These are phyloP conservation scores for Quillaja saponaria DNA, from an alignment of 306 rosid species.

Conservation along the genomic window DNA sequence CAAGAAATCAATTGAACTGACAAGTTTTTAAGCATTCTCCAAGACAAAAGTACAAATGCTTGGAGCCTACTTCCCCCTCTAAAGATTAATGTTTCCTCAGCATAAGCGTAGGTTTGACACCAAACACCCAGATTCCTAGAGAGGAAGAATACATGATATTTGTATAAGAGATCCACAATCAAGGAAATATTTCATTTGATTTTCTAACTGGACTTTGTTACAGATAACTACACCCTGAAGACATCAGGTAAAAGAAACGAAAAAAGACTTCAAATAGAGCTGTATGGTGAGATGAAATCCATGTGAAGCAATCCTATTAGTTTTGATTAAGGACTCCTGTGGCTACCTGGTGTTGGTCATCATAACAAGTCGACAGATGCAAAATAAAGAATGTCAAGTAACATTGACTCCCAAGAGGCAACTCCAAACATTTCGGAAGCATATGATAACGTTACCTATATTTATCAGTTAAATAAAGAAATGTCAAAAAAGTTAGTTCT, in stretches of 20 bases:
- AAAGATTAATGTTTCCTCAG: not conserved
- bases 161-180: not conserved
- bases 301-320: not conserved
- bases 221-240: not conserved
- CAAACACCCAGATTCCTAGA: not conserved
- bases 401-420: not conserved
- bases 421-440: not conserved
- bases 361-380: conserved; percentile 3
- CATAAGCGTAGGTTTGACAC: conserved; percentile 14
- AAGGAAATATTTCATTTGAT: conserved; percentile 1
- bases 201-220: too few relatives aligned
- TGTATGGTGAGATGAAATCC: not conserved
- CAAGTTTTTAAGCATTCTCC: not conserved
- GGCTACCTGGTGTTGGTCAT: conserved; percentile 10
- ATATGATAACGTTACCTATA: conserved; percentile 1
- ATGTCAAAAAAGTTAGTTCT: too few relatives aligned
- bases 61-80: conserved; percentile 12
- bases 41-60: not conserved
- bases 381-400: not conserved
- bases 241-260: not conserved
- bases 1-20: conserved; percentile 3
- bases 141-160: not conserved
- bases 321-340: not conserved
- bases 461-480: not conserved
- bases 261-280: not conserved